Evolutionary conservation across 2,329 filamentous ascomycete species (phyloP).

Genomic region (Zasmidium angulare): DNA sequence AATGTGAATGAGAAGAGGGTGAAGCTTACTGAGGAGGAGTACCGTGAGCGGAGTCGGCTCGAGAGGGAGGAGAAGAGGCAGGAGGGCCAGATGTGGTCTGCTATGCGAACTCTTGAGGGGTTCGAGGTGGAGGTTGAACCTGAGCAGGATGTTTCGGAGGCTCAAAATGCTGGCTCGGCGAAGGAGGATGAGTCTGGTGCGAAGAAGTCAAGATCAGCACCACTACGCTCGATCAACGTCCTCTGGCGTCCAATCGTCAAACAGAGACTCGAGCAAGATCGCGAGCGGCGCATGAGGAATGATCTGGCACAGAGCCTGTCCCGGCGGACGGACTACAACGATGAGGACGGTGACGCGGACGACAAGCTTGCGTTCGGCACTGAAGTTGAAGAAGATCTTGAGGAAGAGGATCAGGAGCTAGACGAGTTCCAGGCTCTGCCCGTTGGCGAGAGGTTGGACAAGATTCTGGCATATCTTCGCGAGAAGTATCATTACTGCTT

Average conservation of each 20-base stretch:
- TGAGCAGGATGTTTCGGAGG: constrained; percentile 14
- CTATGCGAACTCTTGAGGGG: constrained; percentile 79
- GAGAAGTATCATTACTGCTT: constrained; percentile 81
- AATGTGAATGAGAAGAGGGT: constrained; percentile 56
- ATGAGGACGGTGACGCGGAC: constrained; percentile 69
- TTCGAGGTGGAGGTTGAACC: constrained; percentile 60
- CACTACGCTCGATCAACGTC: constrained; percentile 63
- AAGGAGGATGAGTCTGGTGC: no score
- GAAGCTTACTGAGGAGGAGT: constrained; percentile 68
- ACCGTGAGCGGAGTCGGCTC: constrained; percentile 67
- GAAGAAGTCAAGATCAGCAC: constrained; percentile 4
- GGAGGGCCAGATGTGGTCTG: constrained; percentile 71
- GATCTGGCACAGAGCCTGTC: constrained; percentile 66
- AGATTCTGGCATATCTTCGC: constrained; percentile 68
- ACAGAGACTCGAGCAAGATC: constrained; percentile 67
- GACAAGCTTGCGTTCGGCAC: constrained; percentile 68
- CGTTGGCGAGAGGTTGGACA: constrained; percentile 64
- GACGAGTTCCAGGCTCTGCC: constrained; percentile 74
- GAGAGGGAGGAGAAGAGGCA: constrained; percentile 68
- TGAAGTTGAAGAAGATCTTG: constrained; percentile 64
- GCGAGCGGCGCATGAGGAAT: constrained; percentile 63
- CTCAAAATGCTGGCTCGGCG: constrained; percentile 7
- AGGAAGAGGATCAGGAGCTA: constrained; percentile 77
- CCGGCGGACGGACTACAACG: constrained; percentile 64
- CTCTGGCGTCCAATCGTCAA: constrained; percentile 76